phyloP scores from a whole-genome alignment of 2,329 filamentous ascomycete genomes.

The Aureobasidium lini region DNA sequence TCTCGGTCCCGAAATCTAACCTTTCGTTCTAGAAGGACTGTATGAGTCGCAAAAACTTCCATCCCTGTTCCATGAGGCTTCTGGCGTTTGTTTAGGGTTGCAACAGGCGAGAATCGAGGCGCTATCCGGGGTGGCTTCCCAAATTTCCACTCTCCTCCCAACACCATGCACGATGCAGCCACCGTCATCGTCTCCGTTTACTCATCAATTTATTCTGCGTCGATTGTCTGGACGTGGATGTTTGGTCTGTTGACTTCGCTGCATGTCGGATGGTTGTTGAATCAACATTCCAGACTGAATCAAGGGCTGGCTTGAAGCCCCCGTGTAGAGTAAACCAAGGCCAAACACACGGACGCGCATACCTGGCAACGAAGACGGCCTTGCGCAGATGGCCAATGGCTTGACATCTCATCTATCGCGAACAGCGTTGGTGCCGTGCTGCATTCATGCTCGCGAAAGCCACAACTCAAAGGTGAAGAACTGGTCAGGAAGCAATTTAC shows the following conservation, averaged over 20 bases:
- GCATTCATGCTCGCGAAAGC: neutral
- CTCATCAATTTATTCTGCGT: neutral
- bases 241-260: neutral
- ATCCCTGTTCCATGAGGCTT: constrained; percentile 5
- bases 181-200: neutral
- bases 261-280: neutral
- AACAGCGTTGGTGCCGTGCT: neutral
- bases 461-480: neutral
- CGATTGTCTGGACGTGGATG: neutral
- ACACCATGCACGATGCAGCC: neutral
- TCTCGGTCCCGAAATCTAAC: neutral
- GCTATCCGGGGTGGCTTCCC: neutral
- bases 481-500: neutral
- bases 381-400: neutral
- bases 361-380: neutral
- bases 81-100: constrained; percentile 1
- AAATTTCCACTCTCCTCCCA: constrained; percentile 3
- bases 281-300: neutral
- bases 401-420: neutral
- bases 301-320: neutral
- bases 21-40: neutral
- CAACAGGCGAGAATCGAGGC: constrained; percentile 4
- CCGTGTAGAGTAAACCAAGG: neutral
- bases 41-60: neutral
- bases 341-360: neutral